Base-by-base conservation (phyloP, 768 basidiomycete species). In the Boletus reticulatus region DNA sequence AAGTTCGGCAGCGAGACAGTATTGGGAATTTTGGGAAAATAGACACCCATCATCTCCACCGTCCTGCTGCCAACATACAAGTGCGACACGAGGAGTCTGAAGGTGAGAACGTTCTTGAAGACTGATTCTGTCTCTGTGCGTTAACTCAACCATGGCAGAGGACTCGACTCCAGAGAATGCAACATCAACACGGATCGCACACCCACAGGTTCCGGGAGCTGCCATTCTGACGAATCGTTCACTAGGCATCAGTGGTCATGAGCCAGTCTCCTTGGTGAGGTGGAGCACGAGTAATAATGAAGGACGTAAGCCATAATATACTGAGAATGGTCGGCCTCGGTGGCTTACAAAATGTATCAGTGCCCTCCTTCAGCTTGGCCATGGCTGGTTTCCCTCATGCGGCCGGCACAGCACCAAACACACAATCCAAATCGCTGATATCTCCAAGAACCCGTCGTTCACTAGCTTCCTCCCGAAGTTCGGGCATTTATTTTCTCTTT, bases 1-100 rank as follows among this genome's bases (percentile, higher is more conserved):
- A 49, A 14, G 19, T 24, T 14, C 14, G 50, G 10, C 70, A 68
- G 1, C 71, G 73, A 50, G 37, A 64, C 12, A 52, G 62, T 19
- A 36, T 52, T 48, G 45, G 59, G 43, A 49, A 50, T 54, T 31
- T 57, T 62, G 54, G 43, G n/a, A 50, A 44, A 1, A 47, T 41
- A 6, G 48, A 56, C 22, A 20, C 41, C 11, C 29, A 56, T 50
- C 31, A 45, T 38, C 9, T 43, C 8, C 19, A 45, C 29, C 31
- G 47, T 29, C 32, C 46, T 17, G 9, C 22, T 48, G 45, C 27
- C 19, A 48, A 52, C 34, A 20, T 44, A 8, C 50, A 57, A 19
- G 57, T 54, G 12, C 49, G 22, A 39, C 19, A 37, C 16, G 56
- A 56, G 24, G 43, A 50, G 1, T 32, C 17, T 13, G 37, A 51